Percentiles rank a stretch among this genome's conserved stretches.
Conservation (phyloP, 768 basidiomycete genomes). For the Tephrocybe sp. region DNA sequence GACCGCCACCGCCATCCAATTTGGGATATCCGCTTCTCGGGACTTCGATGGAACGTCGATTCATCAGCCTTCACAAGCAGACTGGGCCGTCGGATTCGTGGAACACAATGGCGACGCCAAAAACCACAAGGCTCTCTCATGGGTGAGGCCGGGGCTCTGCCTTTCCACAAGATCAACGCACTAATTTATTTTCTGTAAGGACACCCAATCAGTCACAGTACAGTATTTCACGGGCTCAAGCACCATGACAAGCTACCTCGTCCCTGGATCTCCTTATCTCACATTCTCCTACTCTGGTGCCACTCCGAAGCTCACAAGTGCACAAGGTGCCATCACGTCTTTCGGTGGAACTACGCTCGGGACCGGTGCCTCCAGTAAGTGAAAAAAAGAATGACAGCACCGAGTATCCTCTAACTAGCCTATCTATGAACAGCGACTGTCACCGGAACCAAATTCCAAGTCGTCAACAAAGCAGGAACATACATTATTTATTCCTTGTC, state of each 20-base stretch:
- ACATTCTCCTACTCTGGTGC: constrained; percentile 29
- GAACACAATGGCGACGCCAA: constrained; percentile 28
- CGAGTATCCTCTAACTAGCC: background rate
- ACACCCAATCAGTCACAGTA: constrained; percentile 32
- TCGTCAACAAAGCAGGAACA: constrained; percentile 27
- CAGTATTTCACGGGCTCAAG: constrained; percentile 31
- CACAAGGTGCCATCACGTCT: constrained; percentile 27
- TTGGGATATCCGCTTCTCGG: constrained; percentile 28
- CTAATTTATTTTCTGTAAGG: constrained; percentile 17
- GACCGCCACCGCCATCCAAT: constrained; percentile 24
- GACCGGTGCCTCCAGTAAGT: constrained; percentile 19
- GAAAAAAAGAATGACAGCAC: background rate
- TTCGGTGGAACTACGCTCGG: constrained; percentile 25
- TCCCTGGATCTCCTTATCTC: constrained; percentile 33
- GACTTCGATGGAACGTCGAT: constrained; percentile 31
- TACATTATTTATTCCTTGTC: constrained; percentile 31
- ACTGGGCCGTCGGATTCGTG: constrained; percentile 31
- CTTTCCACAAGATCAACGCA: background rate
- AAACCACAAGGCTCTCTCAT: constrained; percentile 30
- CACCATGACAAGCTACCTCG: constrained; percentile 29
- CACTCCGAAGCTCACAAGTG: constrained; percentile 28
- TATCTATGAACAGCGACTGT: constrained; percentile 20
- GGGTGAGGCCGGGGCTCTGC: constrained; percentile 19
- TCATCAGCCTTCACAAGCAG: constrained; percentile 28
- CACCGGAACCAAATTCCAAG: constrained; percentile 26